A percentile compares a stretch with the other conserved stretches of the same genome.
Conservation (phyloP, 176 grass and related monocot genomes). For the Juncus effusus region DNA sequence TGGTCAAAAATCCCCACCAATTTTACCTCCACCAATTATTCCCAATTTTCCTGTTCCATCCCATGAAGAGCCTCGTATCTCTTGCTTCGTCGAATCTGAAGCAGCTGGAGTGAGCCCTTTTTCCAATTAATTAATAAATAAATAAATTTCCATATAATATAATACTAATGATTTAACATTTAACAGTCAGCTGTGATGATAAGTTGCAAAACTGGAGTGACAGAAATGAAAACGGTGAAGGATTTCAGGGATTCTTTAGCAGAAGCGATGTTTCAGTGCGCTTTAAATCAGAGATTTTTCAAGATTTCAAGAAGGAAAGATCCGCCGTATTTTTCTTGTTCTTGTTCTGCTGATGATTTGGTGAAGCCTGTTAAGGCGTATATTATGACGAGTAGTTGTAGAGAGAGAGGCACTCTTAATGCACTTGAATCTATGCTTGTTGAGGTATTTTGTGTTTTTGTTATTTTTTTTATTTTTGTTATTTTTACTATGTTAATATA, state of each 20-base stretch:
- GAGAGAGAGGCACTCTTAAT: slow-evolving; percentile 81
- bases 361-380: slow-evolving; percentile 89
- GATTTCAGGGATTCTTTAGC: slow-evolving; percentile 86
- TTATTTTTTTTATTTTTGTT: too few relatives aligned
- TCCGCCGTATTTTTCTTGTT: slow-evolving; percentile 93
- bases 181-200: slow-evolving; percentile 95
- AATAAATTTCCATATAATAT: slow-evolving; percentile 17
- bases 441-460: slow-evolving; percentile 57
- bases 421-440: slow-evolving; percentile 91
- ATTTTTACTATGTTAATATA: too few relatives aligned
- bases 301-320: slow-evolving; percentile 88
- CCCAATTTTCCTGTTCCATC: slow-evolving; percentile 82
- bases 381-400: slow-evolving; percentile 94
- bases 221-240: slow-evolving; percentile 76
- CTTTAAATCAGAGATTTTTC: slow-evolving; percentile 95
- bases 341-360: slow-evolving; percentile 82
- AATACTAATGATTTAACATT: background rate
- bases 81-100: slow-evolving; percentile 99
- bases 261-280: slow-evolving; percentile 97
- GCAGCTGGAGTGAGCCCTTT: slow-evolving; percentile 75
- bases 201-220: slow-evolving; percentile 89
- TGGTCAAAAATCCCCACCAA: slow-evolving; percentile 55
- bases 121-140: background rate
- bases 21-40: slow-evolving; percentile 48
- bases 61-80: slow-evolving; percentile 88